Base-by-base conservation (phyloP, 371 early-diverging fungal species). In the Lichtheimia ornata region DNA sequence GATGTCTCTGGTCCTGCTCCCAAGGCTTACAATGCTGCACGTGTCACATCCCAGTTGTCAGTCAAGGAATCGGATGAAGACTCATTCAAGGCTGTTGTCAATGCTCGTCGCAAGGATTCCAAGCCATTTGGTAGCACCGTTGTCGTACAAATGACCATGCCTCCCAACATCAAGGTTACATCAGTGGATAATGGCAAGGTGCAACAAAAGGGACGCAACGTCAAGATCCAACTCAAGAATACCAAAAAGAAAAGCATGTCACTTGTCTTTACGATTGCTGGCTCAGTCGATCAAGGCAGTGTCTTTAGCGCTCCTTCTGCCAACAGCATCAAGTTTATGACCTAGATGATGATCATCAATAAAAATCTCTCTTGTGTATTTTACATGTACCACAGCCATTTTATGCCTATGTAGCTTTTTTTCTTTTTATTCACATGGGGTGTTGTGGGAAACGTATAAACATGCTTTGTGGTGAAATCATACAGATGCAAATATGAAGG, bases 281-380 rank as follows among this genome's bases (percentile, higher is more conserved):
- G 79, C 40, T 53, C 64, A 5, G 50, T 76, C 13, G 9, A 62
- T n/a, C 22, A n/a, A 11, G 57, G 60, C 15, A 66, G 63, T 15
- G 65, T 79, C 18, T 79, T 79, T 67, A 67, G 69, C 35, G 74
- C 74, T 15, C 72, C 74, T 15, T 65, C 64, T 59, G 24, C 62
- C 24, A 58, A 40, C 20, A 64, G 57, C 54, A 71, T 71, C 50
- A 61, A 56, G 24, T 70, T 70, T 25, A 59, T 59, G 60, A 52
- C 60, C 14, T 59, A 28, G 40, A 53, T 27, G 1, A 56, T 30
- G 40, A 53, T 27, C 28, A 53, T 27, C 28, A 53, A 17, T n/a
- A 14, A 53, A 22, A n/a, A 1, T 24, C 4, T 54, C 24, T 42
- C 17, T 55, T 11, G 6, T 35, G 35, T 35, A 35, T 35, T 35